Base-by-base conservation (phyloP, 805 yeast species). In the Blastobotrys americana region DNA sequence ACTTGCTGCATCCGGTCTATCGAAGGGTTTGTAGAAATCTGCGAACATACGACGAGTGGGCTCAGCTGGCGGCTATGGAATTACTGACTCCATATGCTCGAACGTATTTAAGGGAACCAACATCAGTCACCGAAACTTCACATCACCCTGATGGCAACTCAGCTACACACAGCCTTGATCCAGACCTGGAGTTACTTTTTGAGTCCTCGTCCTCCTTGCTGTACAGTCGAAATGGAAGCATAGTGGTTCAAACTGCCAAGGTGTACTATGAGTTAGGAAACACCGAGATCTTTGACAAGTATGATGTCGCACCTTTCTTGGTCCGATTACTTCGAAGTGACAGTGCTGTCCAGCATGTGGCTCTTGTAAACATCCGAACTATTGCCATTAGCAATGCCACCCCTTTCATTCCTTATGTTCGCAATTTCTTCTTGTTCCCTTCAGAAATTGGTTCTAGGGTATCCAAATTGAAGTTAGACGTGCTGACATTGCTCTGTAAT, bases 1-100 rank as follows among this genome's bases (percentile, higher is more conserved):
- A 76, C 2, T 61, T 84, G 27, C 61, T 90, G 2, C 97, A 93
- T 58, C 77, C 82, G 2, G 77, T 79, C 53, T 84, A 73, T 58
- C 72, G 84, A 23, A 71, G 78, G 17, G 72, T 73, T 41, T 78
- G 86, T 47, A 45, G 56, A 66, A 25, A 50, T 77, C 21, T 69
- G 10, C 51, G 56, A 0, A 68, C 72, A 1, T 68, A 90, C 44
- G 95, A 88, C 47, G 82, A 80, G 43, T 85, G 88, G 83, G 65
- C 86, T 5, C 88, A 84, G 55, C 61, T 72, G 0, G 57, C 68
- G 8, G 60, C 80, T 13, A 65, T 86, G 17, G 84, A 84, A 39
- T 53, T 84, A 3, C 66, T 89, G 41, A 74, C 81, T 0, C 76
- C 77, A 42, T 93, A 93, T 60, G 68, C 78, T 27, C 73, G 88